Base-by-base conservation (phyloP, 1,139 yeast genomes). In the Pichia sp. region DNA sequence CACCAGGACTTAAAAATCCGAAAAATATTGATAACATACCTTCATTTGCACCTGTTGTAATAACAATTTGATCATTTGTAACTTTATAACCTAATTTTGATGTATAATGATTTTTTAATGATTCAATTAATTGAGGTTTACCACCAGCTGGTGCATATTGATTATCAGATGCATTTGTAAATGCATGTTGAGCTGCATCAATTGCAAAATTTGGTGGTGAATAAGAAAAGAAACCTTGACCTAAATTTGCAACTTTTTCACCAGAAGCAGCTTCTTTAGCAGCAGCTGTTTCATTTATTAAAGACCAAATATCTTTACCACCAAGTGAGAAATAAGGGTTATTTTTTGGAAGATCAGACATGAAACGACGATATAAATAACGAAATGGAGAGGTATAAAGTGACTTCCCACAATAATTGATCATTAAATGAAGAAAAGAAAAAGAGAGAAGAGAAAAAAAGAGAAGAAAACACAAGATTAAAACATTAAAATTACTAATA, bases 41-140 rank as follows among this genome's bases (percentile, higher is more conserved):
- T 66, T 92, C 97, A 58, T 92, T 92, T 38, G 98, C 98, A 46
- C 98, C 98, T 1, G 97, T 90, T 35, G 97, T 87, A 41, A 90
- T 81, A 47, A 83, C 78, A 38, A 92, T 72, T 57, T 87, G 83
- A 35, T 78, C 73, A n/a, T 73, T 67, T 26, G 75, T 74, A 20
- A 87, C 69, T n/a, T 69, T 64, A 30, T 51, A 47, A 41, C 87
- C 73, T 54, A 80, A 82, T 39, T 75, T 73, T 37, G 82, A 78
- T 20, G 86, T 69, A 65, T 92, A 92, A 30, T 86, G 76, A 28
- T 76, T 71, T 23, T 90, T 76, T 37, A 92, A 66, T 26, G 92
- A 81, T 34, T 77, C 68, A 47, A 87, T 66, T 53, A 92, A 74
- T 49, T 79, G 73, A 6, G 92, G 87, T 55, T 89, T 83, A 39